phyloP scores from a whole-genome alignment of 441 rosid species.

The Syzygium syzygioides region DNA sequence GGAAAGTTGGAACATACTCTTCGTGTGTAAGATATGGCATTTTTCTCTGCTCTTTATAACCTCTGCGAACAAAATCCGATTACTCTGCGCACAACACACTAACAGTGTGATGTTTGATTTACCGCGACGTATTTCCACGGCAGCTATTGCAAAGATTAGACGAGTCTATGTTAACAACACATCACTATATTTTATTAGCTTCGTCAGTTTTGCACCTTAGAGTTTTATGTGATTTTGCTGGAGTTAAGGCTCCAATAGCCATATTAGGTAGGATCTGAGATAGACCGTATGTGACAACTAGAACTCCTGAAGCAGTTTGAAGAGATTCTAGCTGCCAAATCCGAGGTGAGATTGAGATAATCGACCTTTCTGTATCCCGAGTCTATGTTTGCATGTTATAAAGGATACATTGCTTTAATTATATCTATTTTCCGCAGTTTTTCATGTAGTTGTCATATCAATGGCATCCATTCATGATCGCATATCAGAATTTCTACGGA shows the following conservation, averaged over 20 bases:
- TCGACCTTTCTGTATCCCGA: not conserved
- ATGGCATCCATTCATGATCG: not conserved
- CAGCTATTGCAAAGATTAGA: not conserved
- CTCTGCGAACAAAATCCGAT: not conserved
- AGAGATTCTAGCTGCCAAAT: conserved; percentile 36
- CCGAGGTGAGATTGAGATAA: conserved; percentile 38
- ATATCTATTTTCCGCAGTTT: not conserved
- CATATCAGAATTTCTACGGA: not conserved
- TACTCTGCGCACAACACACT: not conserved
- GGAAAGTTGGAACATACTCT: not conserved
- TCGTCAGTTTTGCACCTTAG: not conserved
- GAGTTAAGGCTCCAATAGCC: conserved; percentile 46
- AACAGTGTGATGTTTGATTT: not conserved
- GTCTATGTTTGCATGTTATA: not conserved
- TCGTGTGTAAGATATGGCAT: not conserved
- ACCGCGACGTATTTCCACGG: not conserved
- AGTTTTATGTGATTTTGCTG: not conserved
- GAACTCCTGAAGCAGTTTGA: conserved; percentile 58
- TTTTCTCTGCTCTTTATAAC: not conserved
- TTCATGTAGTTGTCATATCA: not conserved
- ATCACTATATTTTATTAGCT: not conserved
- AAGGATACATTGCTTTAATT: not conserved
- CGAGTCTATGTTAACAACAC: not conserved
- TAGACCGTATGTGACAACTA: conserved; percentile 49
- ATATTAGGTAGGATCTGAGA: conserved; percentile 73